Evolutionary conservation across 2,329 filamentous ascomycete genomes (phyloP).

Genomic region (Tolypocladium tropicale): DNA sequence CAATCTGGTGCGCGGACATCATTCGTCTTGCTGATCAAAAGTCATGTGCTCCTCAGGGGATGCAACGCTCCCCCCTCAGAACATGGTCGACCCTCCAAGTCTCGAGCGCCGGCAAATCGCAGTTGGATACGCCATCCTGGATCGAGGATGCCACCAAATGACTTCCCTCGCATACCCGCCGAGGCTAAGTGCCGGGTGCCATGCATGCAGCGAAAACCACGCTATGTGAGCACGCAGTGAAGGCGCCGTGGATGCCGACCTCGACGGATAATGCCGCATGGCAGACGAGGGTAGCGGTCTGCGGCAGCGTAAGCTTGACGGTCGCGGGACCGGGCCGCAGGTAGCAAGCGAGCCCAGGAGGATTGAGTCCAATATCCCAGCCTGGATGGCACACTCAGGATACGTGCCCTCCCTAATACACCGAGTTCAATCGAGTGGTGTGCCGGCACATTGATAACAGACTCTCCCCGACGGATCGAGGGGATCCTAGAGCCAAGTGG

Average conservation of each 20-base stretch:
- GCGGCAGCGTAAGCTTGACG: conserved; percentile 1
- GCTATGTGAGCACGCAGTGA: neutral
- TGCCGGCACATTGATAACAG: neutral
- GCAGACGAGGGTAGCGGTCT: neutral
- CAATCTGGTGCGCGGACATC: neutral
- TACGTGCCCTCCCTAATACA: too few species aligned
- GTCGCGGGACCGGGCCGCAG: conserved; percentile 2
- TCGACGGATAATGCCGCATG: neutral
- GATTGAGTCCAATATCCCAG: too few species aligned
- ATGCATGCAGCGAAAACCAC: neutral
- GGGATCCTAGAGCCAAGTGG: neutral
- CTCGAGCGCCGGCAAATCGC: neutral
- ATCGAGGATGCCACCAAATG: neutral
- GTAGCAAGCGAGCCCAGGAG: neutral
- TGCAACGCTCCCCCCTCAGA: neutral
- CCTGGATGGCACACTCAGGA: neutral
- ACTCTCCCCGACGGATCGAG: neutral
- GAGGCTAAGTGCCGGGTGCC: conserved; percentile 2
- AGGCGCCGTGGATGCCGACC: neutral
- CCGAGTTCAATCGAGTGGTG: neutral
- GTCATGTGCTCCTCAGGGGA: neutral
- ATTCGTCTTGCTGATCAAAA: neutral
- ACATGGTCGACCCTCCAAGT: neutral
- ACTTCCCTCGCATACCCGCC: conserved; percentile 6
- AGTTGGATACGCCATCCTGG: neutral